Base-by-base conservation (phyloP, 176 grass and related monocot species). In the Raddia distichophylla region DNA sequence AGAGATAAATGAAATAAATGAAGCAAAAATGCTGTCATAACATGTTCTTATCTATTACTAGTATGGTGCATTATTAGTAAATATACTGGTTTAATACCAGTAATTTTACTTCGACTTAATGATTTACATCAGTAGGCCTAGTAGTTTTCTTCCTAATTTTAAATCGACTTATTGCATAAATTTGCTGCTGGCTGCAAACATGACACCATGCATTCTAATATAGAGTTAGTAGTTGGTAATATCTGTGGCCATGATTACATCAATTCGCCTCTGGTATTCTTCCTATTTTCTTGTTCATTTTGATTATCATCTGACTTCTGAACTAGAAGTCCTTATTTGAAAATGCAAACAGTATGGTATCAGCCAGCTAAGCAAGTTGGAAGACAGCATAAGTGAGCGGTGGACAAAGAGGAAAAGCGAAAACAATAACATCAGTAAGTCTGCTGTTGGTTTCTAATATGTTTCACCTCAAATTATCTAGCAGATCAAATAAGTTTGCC, bases 321-420 rank as follows among this genome's bases (percentile, higher is more conserved):
- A 89, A 91, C 64, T 33, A 54, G 67, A 88, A 64, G 60, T 12
- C 63, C 53, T 75, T 83, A 86, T 64, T 82, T 85, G 63, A 74
- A 49, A 59, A 70, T 85, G 70, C 42, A 84, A 84, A 82, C 88
- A 98, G 96, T 98, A 95, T 91, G 93, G 86, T 73, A 89, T 91
- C 70, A 91, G 92, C 74, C 96, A 95, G 37, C 83, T 98, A 84
- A 93, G 86, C 75, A 90, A 89, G 84, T 90, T 98, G 89, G 96
- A 98, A 82, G 96, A 98, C 73, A 98, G 96, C 90, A 93, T 98
- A 89, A 81, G 87, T 86, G 93, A 95, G 71, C 89, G 93, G 58
- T 98, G 96, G 96, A 73, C 88, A 35, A 87, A 37, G 71, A 98
- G 89, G 82, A 93, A 93, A 91, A 81, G 27, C 67, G 90, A 91